Conservation (phyloP, 2,329 filamentous ascomycete genomes). For the Colletotrichum musicola region DNA sequence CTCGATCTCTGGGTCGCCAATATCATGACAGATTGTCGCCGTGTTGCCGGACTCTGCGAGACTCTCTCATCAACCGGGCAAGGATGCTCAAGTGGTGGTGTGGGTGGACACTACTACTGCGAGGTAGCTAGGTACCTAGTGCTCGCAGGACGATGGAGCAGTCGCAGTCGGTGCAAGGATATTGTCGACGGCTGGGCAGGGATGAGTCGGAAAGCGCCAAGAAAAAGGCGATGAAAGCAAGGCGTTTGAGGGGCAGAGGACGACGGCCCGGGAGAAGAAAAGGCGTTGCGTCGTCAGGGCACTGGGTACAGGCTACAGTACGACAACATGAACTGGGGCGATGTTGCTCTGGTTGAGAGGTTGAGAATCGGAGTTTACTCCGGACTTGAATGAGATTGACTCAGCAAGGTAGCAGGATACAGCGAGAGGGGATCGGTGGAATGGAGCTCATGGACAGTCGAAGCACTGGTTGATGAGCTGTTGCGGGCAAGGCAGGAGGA, state of each 20-base stretch:
- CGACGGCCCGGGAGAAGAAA: neutral
- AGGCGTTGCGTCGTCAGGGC: neutral
- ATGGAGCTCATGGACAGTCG: constrained; percentile 3
- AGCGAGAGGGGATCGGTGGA: neutral
- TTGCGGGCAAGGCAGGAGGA: neutral
- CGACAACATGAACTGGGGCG: neutral
- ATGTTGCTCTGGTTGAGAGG: neutral
- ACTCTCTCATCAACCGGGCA: constrained; percentile 14
- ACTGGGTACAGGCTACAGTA: neutral
- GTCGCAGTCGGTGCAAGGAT: constrained; percentile 18
- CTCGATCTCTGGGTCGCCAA: neutral
- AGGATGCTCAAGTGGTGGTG: constrained; percentile 35
- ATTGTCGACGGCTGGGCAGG: constrained; percentile 17
- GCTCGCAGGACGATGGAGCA: constrained; percentile 24
- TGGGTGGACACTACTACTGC: constrained; percentile 20
- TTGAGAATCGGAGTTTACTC: constrained; percentile 21
- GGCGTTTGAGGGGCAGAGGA: neutral
- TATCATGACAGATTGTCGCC: constrained; percentile 10
- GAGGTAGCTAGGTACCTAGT: neutral
- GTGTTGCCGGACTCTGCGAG: constrained; percentile 20
- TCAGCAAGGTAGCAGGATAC: neutral
- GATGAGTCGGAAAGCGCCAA: constrained; percentile 18
- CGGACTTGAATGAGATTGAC: constrained; percentile 5
- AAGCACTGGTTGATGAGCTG: neutral
- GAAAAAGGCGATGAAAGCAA: constrained; percentile 21